Evolutionary conservation across 768 basidiomycete genomes (phyloP), one percentile per base, ranked within the genome.

Genomic region (Agrocybe chaxingu): DNA sequence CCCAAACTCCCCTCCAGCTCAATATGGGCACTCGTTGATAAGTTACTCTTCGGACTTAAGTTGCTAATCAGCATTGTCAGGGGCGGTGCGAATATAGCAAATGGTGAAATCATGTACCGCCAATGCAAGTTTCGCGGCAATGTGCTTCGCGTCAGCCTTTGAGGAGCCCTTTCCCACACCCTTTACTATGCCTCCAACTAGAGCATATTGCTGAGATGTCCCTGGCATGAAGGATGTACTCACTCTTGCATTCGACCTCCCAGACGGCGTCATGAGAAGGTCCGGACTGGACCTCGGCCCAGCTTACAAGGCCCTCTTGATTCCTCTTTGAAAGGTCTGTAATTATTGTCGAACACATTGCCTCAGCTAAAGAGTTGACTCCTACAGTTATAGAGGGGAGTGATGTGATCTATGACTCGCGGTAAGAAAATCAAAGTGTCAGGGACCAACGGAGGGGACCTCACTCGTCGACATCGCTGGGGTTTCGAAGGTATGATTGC

Each of bases 181-280:
- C 62, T 70, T 72, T 7, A 71, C 65, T 49, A 71, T 64, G 6
- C 76, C 79, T 30, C 65, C 56, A 36, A 84, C 84, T 85, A 11
- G 16, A 52, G 8, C 45, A 42, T 24, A 42, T 24, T n/a, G 36
- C 3, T 12, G 8, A 31, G 45, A 51, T 52, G 48, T 47, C 35
- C 43, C 38, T 19, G 10, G 8, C 29, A 33, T 11, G 40, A 43
- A 45, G 18, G 18, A 19, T 29, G 8, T 11, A 37, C 79, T 57
- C 56, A 84, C 85, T 70, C 67, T 80, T 84, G 64, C 81, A 85
- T 16, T 72, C 62, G n/a, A 71, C 63, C 8, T 71, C 79, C 84
- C 84, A 87, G 16, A 59, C 48, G 30, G 68, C 56, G 8, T 68
- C 64, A 56, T 78, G 62, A 7, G 72, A 51, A 0, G 70, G 76